Evolutionary conservation across 208 protist species (phyloP).

Genomic region (Acanthamoeba triangularis): DNA sequence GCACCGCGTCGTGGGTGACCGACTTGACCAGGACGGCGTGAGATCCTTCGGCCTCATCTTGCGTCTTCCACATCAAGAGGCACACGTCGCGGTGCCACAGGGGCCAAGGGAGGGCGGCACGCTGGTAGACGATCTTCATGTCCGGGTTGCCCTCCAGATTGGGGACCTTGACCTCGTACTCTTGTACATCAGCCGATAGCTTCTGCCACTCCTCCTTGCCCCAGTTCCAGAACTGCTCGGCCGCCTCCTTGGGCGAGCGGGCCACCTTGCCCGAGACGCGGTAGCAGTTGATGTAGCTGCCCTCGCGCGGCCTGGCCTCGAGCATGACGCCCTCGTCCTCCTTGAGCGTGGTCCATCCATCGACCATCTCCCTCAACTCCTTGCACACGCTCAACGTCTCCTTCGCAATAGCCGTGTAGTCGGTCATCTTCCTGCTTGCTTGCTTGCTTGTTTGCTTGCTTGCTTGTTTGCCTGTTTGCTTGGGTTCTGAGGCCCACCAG

Average conservation of each 20-base stretch:
- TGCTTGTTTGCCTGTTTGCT: neutral
- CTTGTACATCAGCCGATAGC: neutral
- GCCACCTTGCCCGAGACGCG: slow-evolving; percentile 11
- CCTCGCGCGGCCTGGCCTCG: slow-evolving; percentile 13
- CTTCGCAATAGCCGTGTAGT: neutral
- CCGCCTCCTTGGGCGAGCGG: slow-evolving; percentile 18
- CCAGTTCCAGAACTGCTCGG: slow-evolving; percentile 17
- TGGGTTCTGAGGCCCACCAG: too few species aligned
- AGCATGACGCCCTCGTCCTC: slow-evolving; percentile 30
- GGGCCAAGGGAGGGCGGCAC: slow-evolving; percentile 13
- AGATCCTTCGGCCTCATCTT: neutral
- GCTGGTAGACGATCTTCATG: slow-evolving; percentile 62
- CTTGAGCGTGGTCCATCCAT: neutral
- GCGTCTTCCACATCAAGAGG: neutral
- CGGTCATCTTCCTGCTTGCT: neutral
- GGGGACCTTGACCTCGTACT: neutral
- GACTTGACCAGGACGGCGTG: neutral
- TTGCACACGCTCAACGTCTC: neutral
- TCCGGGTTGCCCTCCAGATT: neutral
- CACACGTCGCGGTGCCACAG: slow-evolving; percentile 76
- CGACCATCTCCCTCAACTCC: neutral
- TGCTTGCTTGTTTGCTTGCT: neutral
- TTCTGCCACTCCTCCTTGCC: slow-evolving; percentile 35
- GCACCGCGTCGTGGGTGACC: slow-evolving; percentile 11
- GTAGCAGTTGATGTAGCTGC: slow-evolving; percentile 69